Conservation (phyloP, 2,329 filamentous ascomycete species). For the Plectosphaerella sp. region DNA sequence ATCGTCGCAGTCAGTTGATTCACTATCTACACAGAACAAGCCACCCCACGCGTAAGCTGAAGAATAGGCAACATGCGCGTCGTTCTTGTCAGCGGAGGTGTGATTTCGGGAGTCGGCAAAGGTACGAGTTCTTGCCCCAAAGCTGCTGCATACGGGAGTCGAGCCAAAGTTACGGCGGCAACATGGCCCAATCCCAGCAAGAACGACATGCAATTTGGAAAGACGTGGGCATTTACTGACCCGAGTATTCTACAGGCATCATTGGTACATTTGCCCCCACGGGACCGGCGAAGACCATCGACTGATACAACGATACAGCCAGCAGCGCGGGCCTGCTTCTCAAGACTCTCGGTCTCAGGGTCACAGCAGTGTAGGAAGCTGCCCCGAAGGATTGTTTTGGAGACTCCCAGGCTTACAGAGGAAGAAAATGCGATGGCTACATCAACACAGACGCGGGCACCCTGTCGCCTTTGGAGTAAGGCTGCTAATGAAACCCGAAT, state of each 20-base stretch:
- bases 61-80: no score
- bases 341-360: slow-evolving; percentile 75
- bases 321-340: slow-evolving; percentile 61
- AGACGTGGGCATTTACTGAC: not conserved
- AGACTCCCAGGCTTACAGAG: not conserved
- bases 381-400: not conserved
- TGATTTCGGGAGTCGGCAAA: slow-evolving; percentile 57
- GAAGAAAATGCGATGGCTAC: not conserved
- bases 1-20: not conserved
- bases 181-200: no score
- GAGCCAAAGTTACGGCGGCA: not conserved
- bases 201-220: not conserved
- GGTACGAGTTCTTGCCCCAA: slow-evolving; percentile 47
- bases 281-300: not conserved
- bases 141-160: not conserved
- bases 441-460: no score
- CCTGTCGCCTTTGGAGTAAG: not conserved
- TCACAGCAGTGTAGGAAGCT: slow-evolving; percentile 41
- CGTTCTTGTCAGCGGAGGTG: slow-evolving; percentile 23
- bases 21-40: not conserved
- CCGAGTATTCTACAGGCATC: not conserved
- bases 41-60: not conserved
- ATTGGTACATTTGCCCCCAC: not conserved
- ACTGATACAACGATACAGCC: slow-evolving; percentile 1
- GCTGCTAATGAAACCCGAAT: not conserved